These are phyloP conservation scores for Ogataea zsoltii DNA, from an alignment of 805 yeast genomes.

Conservation along the genomic window DNA sequence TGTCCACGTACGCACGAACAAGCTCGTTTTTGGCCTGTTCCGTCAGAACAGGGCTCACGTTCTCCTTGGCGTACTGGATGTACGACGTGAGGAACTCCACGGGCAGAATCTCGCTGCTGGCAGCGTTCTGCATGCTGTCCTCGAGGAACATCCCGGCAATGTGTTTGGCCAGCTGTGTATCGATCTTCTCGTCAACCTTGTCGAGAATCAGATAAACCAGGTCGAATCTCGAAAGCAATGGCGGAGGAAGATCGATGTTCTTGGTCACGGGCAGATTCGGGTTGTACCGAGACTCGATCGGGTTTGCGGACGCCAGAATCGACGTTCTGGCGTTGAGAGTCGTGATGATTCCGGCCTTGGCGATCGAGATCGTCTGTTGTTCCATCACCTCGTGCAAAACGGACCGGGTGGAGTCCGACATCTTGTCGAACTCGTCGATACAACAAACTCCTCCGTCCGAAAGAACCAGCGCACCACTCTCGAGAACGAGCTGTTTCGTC, in stretches of 20 bases:
- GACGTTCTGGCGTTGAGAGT: constrained; percentile 96
- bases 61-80: constrained; percentile 92
- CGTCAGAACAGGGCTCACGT: constrained; percentile 76
- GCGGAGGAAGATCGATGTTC: constrained; percentile 96
- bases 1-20: constrained; percentile 85
- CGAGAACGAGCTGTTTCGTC: constrained; percentile 89
- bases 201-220: constrained; percentile 90
- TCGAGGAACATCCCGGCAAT: constrained; percentile 90
- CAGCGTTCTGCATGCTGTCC: constrained; percentile 75
- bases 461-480: constrained; percentile 92
- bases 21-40: constrained; percentile 80
- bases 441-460: constrained; percentile 99
- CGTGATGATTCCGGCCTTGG: constrained; percentile 97
- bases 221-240: constrained; percentile 91
- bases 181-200: constrained; percentile 83
- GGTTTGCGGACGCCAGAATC: constrained; percentile 94
- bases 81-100: constrained; percentile 85
- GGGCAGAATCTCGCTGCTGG: constrained; percentile 70
- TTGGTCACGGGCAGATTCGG: constrained; percentile 94
- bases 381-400: constrained; percentile 99
- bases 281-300: constrained; percentile 92
- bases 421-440: constrained; percentile 97
- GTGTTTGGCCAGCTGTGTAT: constrained; percentile 86
- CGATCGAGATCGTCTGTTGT: constrained; percentile 97
- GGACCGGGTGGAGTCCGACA: constrained; percentile 92